Base-by-base conservation (phyloP, 1,139 yeast genomes). In the Candida labiduridarum region DNA sequence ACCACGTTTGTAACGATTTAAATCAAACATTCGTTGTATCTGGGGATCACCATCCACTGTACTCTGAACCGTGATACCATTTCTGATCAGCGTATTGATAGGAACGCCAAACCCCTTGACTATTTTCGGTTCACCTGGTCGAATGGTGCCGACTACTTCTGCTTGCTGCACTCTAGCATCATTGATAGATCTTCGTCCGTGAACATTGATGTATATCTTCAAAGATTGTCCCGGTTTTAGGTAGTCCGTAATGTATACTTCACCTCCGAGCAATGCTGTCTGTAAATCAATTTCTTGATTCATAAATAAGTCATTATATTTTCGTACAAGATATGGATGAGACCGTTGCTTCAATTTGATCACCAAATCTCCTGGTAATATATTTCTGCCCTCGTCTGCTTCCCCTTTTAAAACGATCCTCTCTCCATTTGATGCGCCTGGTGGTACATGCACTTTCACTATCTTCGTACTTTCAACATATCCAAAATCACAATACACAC, bases 361-460 rank as follows among this genome's bases (percentile, higher is more conserved):
- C 1, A 85, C 67, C 8, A 86, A 85, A 62, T 86, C 89, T 2
- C 92, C 92, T 0, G 91, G 88, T 1, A 78, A 67, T 2, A 82
- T 68, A 54, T 77, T 74, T 34, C 78, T 67, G 0, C 85, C 86
- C 61, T 85, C 87, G 57, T 86, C 91, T 0, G 85, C 88, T 56
- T 81, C 85, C 2, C 84, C 81, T 19, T 75, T 71, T 16, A 84
- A 64, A 1, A 82, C 67, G 19, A 84, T 75, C 47, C 71, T 68
- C 53, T 82, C 82, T 0, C 84, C 84, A 47, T 77, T 64, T 43
- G 64, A 64, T 35, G 80, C 69, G 0, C 90, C 90, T 3, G 84
- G 83, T 25, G 75, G 70, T 1, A 83, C 71, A 19, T 68, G 67
- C 6, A 85, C 76, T 49, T 76, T 75, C 41, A 85, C 67, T 8